Conservation (phyloP, 2,329 filamentous ascomycete genomes). For the Fusarium phyllophilum region DNA sequence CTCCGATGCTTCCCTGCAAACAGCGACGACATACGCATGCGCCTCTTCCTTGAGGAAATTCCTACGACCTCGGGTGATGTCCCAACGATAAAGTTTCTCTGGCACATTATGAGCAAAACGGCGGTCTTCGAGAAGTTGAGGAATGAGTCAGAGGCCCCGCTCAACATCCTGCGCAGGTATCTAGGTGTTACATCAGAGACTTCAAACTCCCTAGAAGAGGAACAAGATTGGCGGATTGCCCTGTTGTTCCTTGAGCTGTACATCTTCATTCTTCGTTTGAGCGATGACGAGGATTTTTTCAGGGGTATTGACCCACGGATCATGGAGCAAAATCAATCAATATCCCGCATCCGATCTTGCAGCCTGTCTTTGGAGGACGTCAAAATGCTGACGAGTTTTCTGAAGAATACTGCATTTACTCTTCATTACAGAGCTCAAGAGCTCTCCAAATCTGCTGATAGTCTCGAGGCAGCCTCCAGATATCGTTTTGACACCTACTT, state of each 20-base stretch:
- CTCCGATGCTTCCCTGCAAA: constrained; percentile 84
- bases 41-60: constrained; percentile 74
- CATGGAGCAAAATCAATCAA: constrained; percentile 52
- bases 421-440: constrained; percentile 86
- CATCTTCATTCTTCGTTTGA: constrained; percentile 89
- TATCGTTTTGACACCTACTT: constrained; percentile 47
- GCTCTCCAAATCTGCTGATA: constrained; percentile 49
- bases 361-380: constrained; percentile 78
- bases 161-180: constrained; percentile 47
- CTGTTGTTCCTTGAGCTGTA: constrained; percentile 94
- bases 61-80: constrained; percentile 65
- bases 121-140: constrained; percentile 50
- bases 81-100: constrained; percentile 74
- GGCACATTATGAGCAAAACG: constrained; percentile 68
- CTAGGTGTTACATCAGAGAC: constrained; percentile 44
- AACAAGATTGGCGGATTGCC: constrained; percentile 84
- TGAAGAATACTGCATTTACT: constrained; percentile 91
- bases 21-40: constrained; percentile 93
- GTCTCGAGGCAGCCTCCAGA: constrained; percentile 33
- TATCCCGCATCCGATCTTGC: constrained; percentile 66
- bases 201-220: constrained; percentile 40
- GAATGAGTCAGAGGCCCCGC: constrained; percentile 45
- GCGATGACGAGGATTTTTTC: constrained; percentile 97
- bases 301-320: constrained; percentile 60
- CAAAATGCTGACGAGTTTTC: constrained; percentile 78